These are phyloP conservation scores for Trapa incisa DNA, from an alignment of 345 rosid genomes.

Conservation along the genomic window DNA sequence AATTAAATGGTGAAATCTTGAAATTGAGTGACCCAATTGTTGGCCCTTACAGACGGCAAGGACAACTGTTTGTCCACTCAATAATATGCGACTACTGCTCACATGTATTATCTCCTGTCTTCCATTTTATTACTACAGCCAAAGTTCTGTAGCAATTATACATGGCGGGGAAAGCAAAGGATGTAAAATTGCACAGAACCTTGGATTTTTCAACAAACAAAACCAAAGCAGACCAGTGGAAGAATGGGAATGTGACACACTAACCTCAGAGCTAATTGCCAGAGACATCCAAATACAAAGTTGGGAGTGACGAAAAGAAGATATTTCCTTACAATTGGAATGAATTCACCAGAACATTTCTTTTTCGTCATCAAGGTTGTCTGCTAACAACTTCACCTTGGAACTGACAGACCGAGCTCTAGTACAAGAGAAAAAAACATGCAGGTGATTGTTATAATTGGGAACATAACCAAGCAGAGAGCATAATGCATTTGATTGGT, in stretches of 20 bases:
- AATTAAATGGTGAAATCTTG: no score
- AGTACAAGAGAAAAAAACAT: slow-evolving; percentile 12
- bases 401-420: slow-evolving; percentile 79
- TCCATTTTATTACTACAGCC: no score
- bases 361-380: neutral
- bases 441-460: slow-evolving; percentile 18
- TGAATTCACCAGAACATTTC: neutral
- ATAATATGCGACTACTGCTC: no score
- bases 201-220: neutral
- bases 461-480: neutral
- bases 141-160: no score
- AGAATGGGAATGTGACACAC: neutral
- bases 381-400: slow-evolving; percentile 46
- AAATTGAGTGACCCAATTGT: no score
- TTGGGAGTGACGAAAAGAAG: neutral
- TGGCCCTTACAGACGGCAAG: no score
- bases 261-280: neutral
- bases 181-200: neutral
- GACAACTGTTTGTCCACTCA: no score
- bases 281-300: neutral
- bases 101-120: no score
- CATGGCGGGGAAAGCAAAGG: neutral
- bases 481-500: neutral
- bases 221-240: neutral
- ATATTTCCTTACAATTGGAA: no score